A percentile compares a stretch with the other conserved stretches of the same genome.
These are phyloP conservation scores for Fusarium dimerum DNA, from an alignment of 2,329 filamentous ascomycete genomes.

Conservation along the genomic window DNA sequence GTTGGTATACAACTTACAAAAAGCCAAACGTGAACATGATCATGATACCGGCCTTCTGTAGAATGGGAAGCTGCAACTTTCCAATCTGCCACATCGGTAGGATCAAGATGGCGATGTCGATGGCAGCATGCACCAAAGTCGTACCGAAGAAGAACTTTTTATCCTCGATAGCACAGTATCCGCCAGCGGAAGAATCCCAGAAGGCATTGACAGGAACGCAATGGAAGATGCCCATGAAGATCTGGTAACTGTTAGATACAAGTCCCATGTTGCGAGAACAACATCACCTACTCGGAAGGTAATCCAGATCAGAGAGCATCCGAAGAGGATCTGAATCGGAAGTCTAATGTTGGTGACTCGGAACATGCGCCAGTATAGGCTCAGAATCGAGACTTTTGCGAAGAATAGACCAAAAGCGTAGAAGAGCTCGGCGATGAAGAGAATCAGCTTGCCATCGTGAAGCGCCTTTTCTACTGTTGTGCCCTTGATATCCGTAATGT, in stretches of 20 bases:
- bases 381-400: constrained; percentile 30
- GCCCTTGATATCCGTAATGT: constrained; percentile 14
- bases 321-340: constrained; percentile 29
- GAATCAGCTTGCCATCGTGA: constrained; percentile 7
- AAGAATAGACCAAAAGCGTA: constrained; percentile 31
- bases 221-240: constrained; percentile 20
- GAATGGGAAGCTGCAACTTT: constrained; percentile 28
- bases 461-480: constrained; percentile 6
- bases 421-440: constrained; percentile 26
- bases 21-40: constrained; percentile 32
- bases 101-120: constrained; percentile 34
- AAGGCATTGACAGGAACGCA: constrained; percentile 19
- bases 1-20: constrained; percentile 23
- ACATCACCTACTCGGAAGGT: constrained; percentile 23
- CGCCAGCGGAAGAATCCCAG: constrained; percentile 13
- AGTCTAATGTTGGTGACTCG: constrained; percentile 26
- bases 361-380: constrained; percentile 36
- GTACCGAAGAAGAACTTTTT: constrained; percentile 37
- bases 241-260: constrained; percentile 9
- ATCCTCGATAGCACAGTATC: constrained; percentile 24
- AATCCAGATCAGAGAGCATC: constrained; percentile 27
- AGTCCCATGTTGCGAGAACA: background rate
- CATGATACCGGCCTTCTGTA: constrained; percentile 24
- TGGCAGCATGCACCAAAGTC: constrained; percentile 30
- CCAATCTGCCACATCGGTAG: constrained; percentile 33